phyloP scores from a whole-genome alignment of 2,329 filamentous ascomycete genomes.

The Aspergillus nomiae region DNA sequence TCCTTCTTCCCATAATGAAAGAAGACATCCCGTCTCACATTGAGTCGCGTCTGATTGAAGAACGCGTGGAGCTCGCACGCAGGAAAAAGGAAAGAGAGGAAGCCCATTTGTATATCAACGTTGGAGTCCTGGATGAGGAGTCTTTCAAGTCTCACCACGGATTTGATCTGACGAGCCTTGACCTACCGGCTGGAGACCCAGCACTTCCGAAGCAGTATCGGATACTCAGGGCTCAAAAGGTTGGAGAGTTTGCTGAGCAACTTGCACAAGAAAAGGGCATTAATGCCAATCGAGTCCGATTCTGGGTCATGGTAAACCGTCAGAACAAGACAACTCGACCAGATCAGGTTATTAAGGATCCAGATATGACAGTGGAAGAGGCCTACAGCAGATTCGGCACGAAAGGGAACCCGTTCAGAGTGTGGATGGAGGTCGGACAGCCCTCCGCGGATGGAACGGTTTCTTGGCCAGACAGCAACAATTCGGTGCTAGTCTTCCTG shows the following conservation, averaged over 20 bases:
- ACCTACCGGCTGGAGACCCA: constrained; percentile 62
- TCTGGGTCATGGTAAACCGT: constrained; percentile 98
- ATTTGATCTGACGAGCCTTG: constrained; percentile 77
- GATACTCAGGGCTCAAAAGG: constrained; percentile 71
- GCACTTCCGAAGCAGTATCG: constrained; percentile 73
- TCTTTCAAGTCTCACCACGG: constrained; percentile 80
- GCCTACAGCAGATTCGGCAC: constrained; percentile 69
- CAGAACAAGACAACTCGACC: constrained; percentile 96
- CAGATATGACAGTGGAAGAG: constrained; percentile 76
- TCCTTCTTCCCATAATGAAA: constrained; percentile 74
- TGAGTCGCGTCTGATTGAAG: constrained; percentile 76
- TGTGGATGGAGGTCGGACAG: constrained; percentile 83
- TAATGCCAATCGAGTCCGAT: constrained; percentile 70
- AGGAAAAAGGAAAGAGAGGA: constrained; percentile 88
- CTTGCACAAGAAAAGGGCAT: constrained; percentile 71
- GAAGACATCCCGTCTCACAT: constrained; percentile 82
- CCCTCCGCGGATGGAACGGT: constrained; percentile 70
- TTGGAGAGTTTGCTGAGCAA: constrained; percentile 71
- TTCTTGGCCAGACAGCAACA: constrained; percentile 62
- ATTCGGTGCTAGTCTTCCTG: constrained; percentile 79
- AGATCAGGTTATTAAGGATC: constrained; percentile 80
- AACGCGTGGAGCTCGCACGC: constrained; percentile 73
- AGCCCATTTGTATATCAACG: constrained; percentile 85
- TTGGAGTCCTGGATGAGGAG: constrained; percentile 77
- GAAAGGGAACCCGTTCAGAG: constrained; percentile 67